A percentile compares a stretch with the other conserved stretches of the same genome.
Evolutionary conservation across 1,284 basidiomycete species (phyloP).

Genomic region (Fistulinella cinereoalba): DNA sequence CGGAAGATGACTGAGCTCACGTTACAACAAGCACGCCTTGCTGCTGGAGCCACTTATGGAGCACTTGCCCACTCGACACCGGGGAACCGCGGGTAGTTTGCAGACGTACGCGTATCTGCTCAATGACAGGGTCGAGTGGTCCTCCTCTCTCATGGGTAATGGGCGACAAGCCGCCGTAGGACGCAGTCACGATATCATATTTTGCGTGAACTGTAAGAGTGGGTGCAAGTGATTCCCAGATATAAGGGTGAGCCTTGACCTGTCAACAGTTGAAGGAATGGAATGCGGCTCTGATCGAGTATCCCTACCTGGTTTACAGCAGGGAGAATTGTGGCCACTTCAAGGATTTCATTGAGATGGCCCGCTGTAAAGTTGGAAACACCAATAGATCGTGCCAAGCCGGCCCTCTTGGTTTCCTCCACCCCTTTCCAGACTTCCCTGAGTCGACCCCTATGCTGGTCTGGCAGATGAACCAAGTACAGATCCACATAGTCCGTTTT

Average conservation of each 20-base stretch:
- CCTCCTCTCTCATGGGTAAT: constrained; percentile 58
- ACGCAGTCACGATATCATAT: constrained; percentile 63
- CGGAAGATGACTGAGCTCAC: constrained; percentile 41
- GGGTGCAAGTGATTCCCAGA: constrained; percentile 56
- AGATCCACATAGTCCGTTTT: constrained; percentile 70
- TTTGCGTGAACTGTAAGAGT: constrained; percentile 55
- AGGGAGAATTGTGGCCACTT: constrained; percentile 57
- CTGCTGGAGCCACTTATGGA: constrained; percentile 60
- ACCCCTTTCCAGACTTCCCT: constrained; percentile 67
- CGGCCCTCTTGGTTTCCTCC: constrained; percentile 65
- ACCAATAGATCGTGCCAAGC: constrained; percentile 75
- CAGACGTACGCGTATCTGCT: constrained; percentile 48
- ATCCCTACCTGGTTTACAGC: constrained; percentile 75
- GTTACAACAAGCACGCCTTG: constrained; percentile 66
- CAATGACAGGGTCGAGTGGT: constrained; percentile 51
- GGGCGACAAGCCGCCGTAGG: constrained; percentile 65
- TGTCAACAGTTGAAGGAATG: constrained; percentile 27
- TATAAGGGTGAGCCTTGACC: constrained; percentile 83
- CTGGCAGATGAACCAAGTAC: constrained; percentile 67
- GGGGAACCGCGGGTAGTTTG: constrained; percentile 42
- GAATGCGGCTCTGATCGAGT: neutral
- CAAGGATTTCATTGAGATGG: constrained; percentile 63
- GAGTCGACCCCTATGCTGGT: constrained; percentile 41
- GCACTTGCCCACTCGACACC: constrained; percentile 53
- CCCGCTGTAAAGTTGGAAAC: constrained; percentile 79